Base-by-base conservation (phyloP, 371 early-diverging fungal species). In the Mucor lusitanicus region DNA sequence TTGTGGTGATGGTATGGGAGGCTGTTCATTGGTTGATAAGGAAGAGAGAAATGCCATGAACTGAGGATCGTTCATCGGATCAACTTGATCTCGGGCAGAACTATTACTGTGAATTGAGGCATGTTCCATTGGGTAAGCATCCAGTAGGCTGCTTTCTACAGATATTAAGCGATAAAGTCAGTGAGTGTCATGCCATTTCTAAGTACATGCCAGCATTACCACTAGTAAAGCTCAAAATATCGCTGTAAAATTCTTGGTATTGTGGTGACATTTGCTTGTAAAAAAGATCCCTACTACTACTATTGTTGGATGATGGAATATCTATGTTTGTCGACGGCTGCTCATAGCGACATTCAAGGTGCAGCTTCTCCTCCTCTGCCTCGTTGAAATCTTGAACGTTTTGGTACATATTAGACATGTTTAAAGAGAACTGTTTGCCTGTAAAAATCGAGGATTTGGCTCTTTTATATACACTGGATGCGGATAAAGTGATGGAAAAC, bases 11-110 rank as follows among this genome's bases (percentile, higher is more conserved):
- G 28, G 2, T 25, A 6, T 35, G 6, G 11, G 4, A 33, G 28
- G 8, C 15, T 19, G 15, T 2, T 60, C 33, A 32, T 37, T 50
- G 6, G 59, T 23, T 0, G 70, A 37, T n/a, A 61, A 6, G 13
- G 42, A 64, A 4, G 50, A 17, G 0, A 72, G 40, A 63, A 61
- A 72, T 5, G 64, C 65, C 68, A 72, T 53, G 35, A 72, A 72
- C 6, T 64, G 39, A 13, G 57, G 58, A 28, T 72, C 72, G 8
- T 58, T 64, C 19, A 72, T 46, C n/a, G 68, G 62, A 58, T 72
- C 72, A 23, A 42, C 55, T 21, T 28, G 12, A 40, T 40, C 37
- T 39, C 48, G 48, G 9, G 48, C 5, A 48, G 48, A 48, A 11
- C 48, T 48, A 30, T 48, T 23, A 25, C 48, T 48, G 23, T 48